These are phyloP conservation scores for Zygnema cylindricum DNA, from an alignment of 139 green algal genomes.

Conservation along the genomic window DNA sequence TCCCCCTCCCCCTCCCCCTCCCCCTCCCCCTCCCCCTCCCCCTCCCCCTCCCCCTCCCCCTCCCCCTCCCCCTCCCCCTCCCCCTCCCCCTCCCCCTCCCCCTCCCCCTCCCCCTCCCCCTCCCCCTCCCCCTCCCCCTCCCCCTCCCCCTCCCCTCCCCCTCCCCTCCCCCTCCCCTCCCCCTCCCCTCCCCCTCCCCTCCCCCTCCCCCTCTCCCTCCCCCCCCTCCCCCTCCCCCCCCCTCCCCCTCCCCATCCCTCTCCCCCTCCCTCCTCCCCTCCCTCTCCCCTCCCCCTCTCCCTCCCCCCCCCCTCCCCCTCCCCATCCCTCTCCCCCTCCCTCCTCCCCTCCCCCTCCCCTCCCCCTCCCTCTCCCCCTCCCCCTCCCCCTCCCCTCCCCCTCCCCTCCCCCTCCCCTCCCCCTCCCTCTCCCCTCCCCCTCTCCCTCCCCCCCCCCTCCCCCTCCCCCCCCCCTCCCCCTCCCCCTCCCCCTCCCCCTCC, in stretches of 20 bases:
- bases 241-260: not conserved
- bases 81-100: not conserved
- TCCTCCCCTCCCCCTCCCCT: not conserved
- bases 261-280: not conserved
- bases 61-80: not conserved
- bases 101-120: not conserved
- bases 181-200: not conserved
- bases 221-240: not conserved
- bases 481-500: not conserved
- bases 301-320: not conserved
- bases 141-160: not conserved
- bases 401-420: not conserved
- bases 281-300: not conserved
- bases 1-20: not conserved
- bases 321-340: not conserved
- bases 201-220: not conserved
- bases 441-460: not conserved
- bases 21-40: not conserved
- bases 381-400: not conserved
- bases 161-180: not conserved
- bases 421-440: constrained; percentile 9
- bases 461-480: not conserved
- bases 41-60: not conserved
- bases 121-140: not conserved
- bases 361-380: not conserved